Base-by-base conservation (phyloP, 2,329 filamentous ascomycete genomes). In the Aureobasidium namibiae region DNA sequence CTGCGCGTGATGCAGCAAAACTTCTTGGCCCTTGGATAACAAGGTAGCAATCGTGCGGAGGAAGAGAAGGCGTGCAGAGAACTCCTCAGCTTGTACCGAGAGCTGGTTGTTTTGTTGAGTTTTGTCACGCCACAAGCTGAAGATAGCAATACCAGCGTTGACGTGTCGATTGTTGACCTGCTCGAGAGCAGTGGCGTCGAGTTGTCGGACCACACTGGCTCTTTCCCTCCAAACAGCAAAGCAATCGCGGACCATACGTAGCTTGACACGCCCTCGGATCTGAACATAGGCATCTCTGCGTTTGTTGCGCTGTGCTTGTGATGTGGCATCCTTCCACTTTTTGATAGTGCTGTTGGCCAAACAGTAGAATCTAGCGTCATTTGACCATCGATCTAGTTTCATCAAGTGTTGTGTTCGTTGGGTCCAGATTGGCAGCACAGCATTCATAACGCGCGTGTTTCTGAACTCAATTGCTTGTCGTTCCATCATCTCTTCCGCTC, bases 331-430 rank as follows among this genome's bases (percentile, higher is more conserved):
- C 23, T 74, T 75, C 82, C 82, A 85, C 14, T 68, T 67, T 62
- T 78, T 81, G 54, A 84, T 63, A 2, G 74, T 70, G 42, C 71
- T 73, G 8, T 73, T 82, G 42, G 76, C 72, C n/a, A 80, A 66
- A 38, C 82, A 79, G 66, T 82, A 85, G 63, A 80, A 84, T 11
- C 75, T 71, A 24, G 81, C 82, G 67, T 81, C 77, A n/a, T 70
- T 69, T 26, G 82, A 78, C 80, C 79, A 81, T 24, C 72, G 72
- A 44, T 80, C 74, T 45, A 85, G 68, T 64, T 78, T 74, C 26
- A 69, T 65, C 11, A 78, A 68, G 62, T 82, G 75, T 16, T 74
- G 69, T 7, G 69, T 67, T 38, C 70, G 70, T 18, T 70, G 65
- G 29, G 70, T 68, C 62, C 76, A 69, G 16, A 64, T 67, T 1